Evolutionary conservation across 1,139 yeast species (phyloP), one percentile per base, ranked within the genome.

Genomic region (Eremothecium gossypii): DNA sequence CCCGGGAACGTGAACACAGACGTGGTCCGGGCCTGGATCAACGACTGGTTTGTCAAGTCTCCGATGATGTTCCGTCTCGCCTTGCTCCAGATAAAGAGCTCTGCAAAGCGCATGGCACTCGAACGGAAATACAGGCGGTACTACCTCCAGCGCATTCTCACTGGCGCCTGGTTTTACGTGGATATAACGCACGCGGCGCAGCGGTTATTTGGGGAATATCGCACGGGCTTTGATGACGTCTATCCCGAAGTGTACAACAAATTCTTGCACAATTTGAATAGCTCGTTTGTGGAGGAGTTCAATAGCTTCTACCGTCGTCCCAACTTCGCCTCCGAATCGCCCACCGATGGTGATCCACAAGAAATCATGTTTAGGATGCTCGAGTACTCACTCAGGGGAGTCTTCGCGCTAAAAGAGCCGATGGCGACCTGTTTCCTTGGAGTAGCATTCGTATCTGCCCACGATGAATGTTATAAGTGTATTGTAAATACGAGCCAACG

Each of bases 1-100:
- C 37, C 37, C 27, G 37, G 37, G 29, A 34, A 34, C 8, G 29
- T 34, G 4, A 34, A 34, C 29, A n/a, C 29, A 23, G 37, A 34
- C 3, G 27, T 34, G 14, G 6, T 34, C 6, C 3, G 27, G 5
- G 37, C 20, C 4, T 34, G 37, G 37, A 9, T 34, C 11, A 34
- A 17, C 29, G 37, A 34, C n/a, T 34, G 37, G 37, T 34, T 34
- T 8, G 29, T 34, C 4, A n/a, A 23, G 29, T 34, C 37, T 6
- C 37, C 37, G n/a, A 23, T 34, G 29, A 20, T 34, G 29, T 34
- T 34, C 8, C 37, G 37, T 5, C 37, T n/a, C 29, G 27, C 37
- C 3, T 23, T 34, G 27, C 11, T 10, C 10, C 37, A 34, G 8
- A 14, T 34, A 3, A 34, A 14, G 14, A 14, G 29, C 5, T 20